A percentile compares a stretch with the other conserved stretches of the same genome.
phyloP scores from a whole-genome alignment of 768 basidiomycete genomes.

The Ephemerocybe angulata region DNA sequence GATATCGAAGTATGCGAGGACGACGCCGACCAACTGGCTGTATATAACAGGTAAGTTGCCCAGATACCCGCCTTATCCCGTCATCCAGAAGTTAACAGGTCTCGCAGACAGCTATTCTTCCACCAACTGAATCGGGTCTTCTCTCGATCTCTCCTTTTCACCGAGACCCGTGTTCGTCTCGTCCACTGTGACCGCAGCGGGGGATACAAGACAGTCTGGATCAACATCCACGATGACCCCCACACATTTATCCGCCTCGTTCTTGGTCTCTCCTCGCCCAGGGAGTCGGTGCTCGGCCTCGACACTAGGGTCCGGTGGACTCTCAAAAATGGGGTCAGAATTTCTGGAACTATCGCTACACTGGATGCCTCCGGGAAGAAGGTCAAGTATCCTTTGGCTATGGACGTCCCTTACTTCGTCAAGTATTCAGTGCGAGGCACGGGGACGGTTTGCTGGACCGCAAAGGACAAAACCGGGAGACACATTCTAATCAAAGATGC shows the following conservation, averaged over 20 bases:
- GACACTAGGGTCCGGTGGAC: background rate
- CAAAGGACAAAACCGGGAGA: background rate
- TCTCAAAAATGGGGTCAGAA: background rate
- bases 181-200: background rate
- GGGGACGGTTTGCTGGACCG: constrained; percentile 5
- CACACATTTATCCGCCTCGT: background rate
- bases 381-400: background rate
- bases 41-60: background rate
- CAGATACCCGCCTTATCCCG: background rate
- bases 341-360: background rate
- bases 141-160: background rate
- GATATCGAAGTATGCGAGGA: background rate
- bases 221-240: background rate
- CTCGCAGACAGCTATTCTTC: background rate
- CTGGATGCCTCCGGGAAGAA: background rate
- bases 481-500: background rate
- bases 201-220: background rate
- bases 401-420: background rate
- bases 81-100: background rate
- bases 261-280: background rate
- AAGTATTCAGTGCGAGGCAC: background rate
- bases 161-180: background rate
- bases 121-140: background rate
- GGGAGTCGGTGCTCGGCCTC: background rate
- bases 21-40: background rate